Evolutionary conservation across 164 flowering plant species (phyloP), one percentile per base, ranked within the genome.

Genomic region (Tetracentron sinense): DNA sequence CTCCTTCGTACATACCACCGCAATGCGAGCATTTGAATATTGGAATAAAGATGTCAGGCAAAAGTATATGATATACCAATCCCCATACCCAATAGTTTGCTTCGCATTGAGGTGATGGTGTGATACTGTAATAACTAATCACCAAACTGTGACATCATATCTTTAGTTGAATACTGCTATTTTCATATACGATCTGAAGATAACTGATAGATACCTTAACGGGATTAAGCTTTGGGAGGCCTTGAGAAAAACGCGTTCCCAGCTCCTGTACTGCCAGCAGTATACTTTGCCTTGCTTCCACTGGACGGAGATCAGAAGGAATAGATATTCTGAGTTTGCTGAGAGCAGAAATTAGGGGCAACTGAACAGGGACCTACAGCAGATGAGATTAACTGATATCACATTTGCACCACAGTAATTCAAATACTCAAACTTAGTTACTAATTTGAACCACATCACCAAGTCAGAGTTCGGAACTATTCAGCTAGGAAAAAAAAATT

Each of bases 211-310:
- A 59, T 76, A 87, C 97, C 95, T 88, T 86, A 6, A 88, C 91
- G 62, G 99, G 99, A 70, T 94, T 83, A 58, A 94, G 92, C 78
- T 89, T 94, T 64, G 99, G 99, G 44, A 94, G 76, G 68, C 99
- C 99, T 63, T 79, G 82, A 23, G 95, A 88, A 65, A 88, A 94
- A 16, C 96, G 86, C 63, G 77, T 78, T 49, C 71, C 86, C 53
- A 94, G 78, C 71, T 84, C 96, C 72, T 91, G 90, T 28, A 91
- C 76, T 19, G 93, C 95, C 70, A 91, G 79, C 42, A 94, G 73
- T 67, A 86, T 79, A 65, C 80, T 86, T 69, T 91, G 89, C 74
- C 99, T 82, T 23, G 94, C 96, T 79, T 94, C 99, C 60, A 72
- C 26, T 54, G 99, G 99, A 19, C 97, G 86, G 12, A 94, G 88